Conservation (phyloP, 2,329 filamentous ascomycete genomes). For the Rugonectria rugulosa region DNA sequence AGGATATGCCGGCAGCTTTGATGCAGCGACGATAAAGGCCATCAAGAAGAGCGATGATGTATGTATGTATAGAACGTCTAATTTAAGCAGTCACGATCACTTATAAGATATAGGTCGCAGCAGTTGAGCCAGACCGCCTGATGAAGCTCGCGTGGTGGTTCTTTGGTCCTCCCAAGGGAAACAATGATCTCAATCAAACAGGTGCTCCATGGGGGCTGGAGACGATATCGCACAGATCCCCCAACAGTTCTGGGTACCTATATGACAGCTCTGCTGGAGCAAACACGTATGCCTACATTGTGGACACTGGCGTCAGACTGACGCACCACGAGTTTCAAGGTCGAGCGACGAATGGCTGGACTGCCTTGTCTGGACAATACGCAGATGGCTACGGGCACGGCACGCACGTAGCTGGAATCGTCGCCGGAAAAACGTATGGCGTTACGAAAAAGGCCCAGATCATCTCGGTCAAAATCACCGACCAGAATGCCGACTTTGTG, state of each 20-base stretch:
- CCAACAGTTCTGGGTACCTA: slow-evolving; percentile 22
- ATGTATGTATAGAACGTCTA: no score
- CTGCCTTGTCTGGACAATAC: neutral
- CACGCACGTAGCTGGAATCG: slow-evolving; percentile 28
- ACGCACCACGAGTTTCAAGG: slow-evolving; percentile 42
- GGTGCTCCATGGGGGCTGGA: slow-evolving; percentile 22
- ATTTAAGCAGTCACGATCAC: no score
- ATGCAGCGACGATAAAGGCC: neutral
- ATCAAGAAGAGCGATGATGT: slow-evolving; percentile 1
- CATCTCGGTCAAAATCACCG: slow-evolving; percentile 53
- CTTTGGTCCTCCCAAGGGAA: no score
- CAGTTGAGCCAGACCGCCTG: slow-evolving; percentile 1
- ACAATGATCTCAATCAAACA: neutral
- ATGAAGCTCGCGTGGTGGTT: no score
- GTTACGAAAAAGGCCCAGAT: slow-evolving; percentile 50
- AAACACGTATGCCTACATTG: slow-evolving; percentile 47
- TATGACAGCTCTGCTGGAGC: slow-evolving; percentile 36
- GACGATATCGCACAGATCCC: slow-evolving; percentile 8
- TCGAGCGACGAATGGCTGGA: slow-evolving; percentile 26
- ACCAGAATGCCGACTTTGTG: no score
- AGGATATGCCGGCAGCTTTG: slow-evolving; percentile 1
- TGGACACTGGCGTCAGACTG: slow-evolving; percentile 53
- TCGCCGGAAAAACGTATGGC: slow-evolving; percentile 34
- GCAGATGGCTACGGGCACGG: slow-evolving; percentile 20
- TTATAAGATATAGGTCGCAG: neutral